Evolutionary conservation across 306 rosid species (phyloP), one percentile per base, ranked within the genome.

Genomic region (Sindora glabra): DNA sequence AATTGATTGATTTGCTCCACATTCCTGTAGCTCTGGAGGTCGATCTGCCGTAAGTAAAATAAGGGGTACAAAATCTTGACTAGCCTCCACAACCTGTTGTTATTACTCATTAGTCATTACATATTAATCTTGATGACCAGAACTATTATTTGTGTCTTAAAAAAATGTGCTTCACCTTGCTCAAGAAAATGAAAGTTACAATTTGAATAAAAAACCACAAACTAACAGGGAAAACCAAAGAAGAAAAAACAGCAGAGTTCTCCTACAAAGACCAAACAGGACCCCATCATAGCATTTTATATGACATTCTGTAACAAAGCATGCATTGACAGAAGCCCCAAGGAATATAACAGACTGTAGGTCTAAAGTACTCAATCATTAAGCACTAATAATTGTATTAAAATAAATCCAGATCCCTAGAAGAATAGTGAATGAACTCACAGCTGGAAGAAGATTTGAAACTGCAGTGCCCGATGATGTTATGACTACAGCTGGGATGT

Each of bases 391-490:
- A 34, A 25, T 33, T 18, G 7, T 12, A n/a, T n/a, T n/a, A n/a
- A 39, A 34, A 22, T 23, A 48, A 37, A 50, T 38, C 17, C 49
- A 37, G 10, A 29, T 27, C 44, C 34, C 45, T 49, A 29, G 12
- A 27, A 8, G 10, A 30, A 60, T 22, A 18, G 5, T 62, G 37
- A 30, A 44, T 40, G 64, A 70, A 87, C 98, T 83, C 73, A 91
- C 98, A 58, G 98, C 98, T 16, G 98, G 98, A 72, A 83, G 81
- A 72, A 91, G 96, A 77, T 91, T 91, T 55, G 98, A 91, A 81
- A 83, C 96, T 27, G 98, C 98, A 62, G 98, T 88, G 71, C 98
- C 98, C 12, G 98, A 91, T 62, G 98, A 83, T 18, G 98, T 85
- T 77, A 91, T 81, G 71, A 91, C 79, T 34, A 88, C 95, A 12